Conservation (phyloP, 1,284 basidiomycete species). For the Pseudozyma tsukubaensis region DNA sequence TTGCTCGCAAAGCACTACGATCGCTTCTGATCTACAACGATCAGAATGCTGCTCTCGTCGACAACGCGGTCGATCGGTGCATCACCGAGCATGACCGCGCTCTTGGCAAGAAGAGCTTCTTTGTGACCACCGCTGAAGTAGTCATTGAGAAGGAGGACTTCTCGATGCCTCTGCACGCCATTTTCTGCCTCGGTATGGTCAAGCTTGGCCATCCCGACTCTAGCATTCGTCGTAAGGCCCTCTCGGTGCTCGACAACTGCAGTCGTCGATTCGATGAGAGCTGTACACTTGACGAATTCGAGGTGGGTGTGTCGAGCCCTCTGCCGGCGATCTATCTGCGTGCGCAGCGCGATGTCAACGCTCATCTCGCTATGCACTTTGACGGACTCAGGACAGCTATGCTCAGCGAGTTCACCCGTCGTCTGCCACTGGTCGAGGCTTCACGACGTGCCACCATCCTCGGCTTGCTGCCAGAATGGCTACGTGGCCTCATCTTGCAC, state of each 20-base stretch:
- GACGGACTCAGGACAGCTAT: conserved; percentile 78
- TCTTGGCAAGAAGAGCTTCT: conserved; percentile 73
- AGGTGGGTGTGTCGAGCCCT: conserved; percentile 81
- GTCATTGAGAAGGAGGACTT: conserved; percentile 74
- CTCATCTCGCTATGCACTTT: conserved; percentile 83
- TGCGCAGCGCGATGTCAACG: conserved; percentile 81
- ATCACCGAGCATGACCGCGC: conserved; percentile 75
- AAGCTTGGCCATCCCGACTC: conserved; percentile 83
- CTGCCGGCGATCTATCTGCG: conserved; percentile 81
- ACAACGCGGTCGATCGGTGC: conserved; percentile 79
- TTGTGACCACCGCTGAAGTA: conserved; percentile 82
- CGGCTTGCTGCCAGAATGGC: conserved; percentile 59
- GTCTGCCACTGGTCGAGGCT: conserved; percentile 76
- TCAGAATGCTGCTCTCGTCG: conserved; percentile 75
- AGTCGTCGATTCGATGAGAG: conserved; percentile 54
- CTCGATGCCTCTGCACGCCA: conserved; percentile 80
- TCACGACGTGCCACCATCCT: conserved; percentile 51
- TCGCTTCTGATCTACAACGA: conserved; percentile 77
- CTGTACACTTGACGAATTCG: conserved; percentile 70
- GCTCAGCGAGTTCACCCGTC: conserved; percentile 79
- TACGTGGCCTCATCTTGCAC: conserved; percentile 52
- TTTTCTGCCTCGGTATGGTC: conserved; percentile 82
- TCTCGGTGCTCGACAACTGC: conserved; percentile 82
- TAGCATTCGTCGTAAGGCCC: conserved; percentile 79
- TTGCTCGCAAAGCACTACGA: conserved; percentile 77